A percentile compares a stretch with the other conserved stretches of the same genome.
Conservation (phyloP, 2,329 filamentous ascomycete species). For the Chalaropsis ovoidea region DNA sequence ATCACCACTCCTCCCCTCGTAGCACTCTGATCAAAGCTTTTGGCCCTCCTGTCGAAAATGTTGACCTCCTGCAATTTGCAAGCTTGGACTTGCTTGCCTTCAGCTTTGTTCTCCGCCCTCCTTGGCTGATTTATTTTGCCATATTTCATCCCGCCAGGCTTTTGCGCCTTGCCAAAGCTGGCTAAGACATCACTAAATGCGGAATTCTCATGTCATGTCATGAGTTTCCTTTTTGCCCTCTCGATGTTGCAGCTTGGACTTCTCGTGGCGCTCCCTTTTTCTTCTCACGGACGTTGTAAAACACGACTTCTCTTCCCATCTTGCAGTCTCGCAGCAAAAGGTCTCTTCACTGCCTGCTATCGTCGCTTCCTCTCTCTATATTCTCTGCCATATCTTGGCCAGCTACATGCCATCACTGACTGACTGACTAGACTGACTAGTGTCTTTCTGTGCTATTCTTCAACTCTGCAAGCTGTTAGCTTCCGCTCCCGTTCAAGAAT, state of each 20-base stretch:
- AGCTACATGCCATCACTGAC: background rate
- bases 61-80: background rate
- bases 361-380: background rate
- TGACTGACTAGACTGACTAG: constrained; percentile 2
- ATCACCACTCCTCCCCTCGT: background rate
- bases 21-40: background rate
- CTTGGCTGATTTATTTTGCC: background rate
- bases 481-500: background rate
- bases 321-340: too few species aligned
- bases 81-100: background rate
- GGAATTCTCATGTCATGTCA: background rate
- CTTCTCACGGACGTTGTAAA: background rate
- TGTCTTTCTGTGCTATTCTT: background rate
- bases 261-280: background rate
- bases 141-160: background rate
- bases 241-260: background rate
- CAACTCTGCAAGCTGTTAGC: background rate
- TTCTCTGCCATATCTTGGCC: background rate
- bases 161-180: background rate
- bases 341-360: background rate
- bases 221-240: background rate
- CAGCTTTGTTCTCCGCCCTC: background rate
- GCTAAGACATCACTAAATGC: constrained; percentile 4
- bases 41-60: background rate
- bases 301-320: too few species aligned